Base-by-base conservation (phyloP, 495 filamentous ascomycete species). In the Talaromyces thailandensis region DNA sequence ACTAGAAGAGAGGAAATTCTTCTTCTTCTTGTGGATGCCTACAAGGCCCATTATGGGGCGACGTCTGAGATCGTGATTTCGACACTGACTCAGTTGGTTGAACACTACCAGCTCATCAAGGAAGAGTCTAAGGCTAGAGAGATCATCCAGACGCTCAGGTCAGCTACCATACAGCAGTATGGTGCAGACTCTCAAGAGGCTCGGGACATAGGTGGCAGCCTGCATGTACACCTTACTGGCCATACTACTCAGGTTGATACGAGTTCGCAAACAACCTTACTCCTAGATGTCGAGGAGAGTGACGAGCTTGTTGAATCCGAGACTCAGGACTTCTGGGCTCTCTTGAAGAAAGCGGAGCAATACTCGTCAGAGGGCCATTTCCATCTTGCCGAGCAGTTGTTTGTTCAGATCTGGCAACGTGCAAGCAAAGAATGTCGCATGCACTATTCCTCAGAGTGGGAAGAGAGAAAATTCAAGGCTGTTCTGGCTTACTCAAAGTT, bases 381-480 rank as follows among this genome's bases (percentile, higher is more conserved):
- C 8, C 21, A 57, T 6, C 61, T 66, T 21, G 74, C 73, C 0
- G 74, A 76, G 66, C 61, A 64, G 11, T 58, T 67, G 4, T 76
- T 70, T 58, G 65, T 75, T 43, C 71, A 76, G 55, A 66, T 74
- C 43, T 76, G 74, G 74, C 73, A 76, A 57, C 69, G 64, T 0
- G 64, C 70, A 18, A 74, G 68, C 62, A 68, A 62, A 50, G 67
- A 71, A 57, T 71, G 64, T 62, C 71, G 71, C 7, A 53, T 65
- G n/a, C 64, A 71, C 40, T 67, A 64, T 35, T 73, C 73, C 6
- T 58, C 64, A 5, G 65, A 72, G 48, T 72, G 66, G 64, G 73
- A 75, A 59, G 64, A 74, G 56, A 63, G 63, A 48, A 75, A 71
- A 58, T 55, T 71, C 25, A 64, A 72, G 31, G 64, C 69, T 21